Evolutionary conservation across 129 eudicot species (phyloP).

Genomic region (Rutidosis leptorrhynchoides): DNA sequence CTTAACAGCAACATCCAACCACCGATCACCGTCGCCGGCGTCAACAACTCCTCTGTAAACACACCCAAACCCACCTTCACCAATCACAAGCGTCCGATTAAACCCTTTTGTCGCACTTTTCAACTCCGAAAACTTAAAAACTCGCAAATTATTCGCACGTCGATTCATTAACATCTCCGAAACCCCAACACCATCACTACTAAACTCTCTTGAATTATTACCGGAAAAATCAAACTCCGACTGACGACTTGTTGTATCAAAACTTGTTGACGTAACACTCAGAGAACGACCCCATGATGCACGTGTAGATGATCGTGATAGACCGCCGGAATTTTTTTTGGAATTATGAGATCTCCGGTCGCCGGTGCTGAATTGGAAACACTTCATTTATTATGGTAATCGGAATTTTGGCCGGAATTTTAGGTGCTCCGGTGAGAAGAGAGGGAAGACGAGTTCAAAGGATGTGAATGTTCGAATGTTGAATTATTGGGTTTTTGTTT

Average conservation of each 20-base stretch:
- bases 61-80: slow-evolving; percentile 93
- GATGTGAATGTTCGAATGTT: slow-evolving; percentile 29
- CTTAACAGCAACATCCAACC: slow-evolving; percentile 74
- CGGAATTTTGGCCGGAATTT: slow-evolving; percentile 11
- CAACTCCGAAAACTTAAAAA: slow-evolving; percentile 60
- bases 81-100: slow-evolving; percentile 54
- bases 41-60: slow-evolving; percentile 61
- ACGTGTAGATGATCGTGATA: slow-evolving; percentile 48
- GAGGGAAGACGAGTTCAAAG: slow-evolving; percentile 34
- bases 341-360: slow-evolving; percentile 18
- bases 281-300: slow-evolving; percentile 79
- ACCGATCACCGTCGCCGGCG: slow-evolving; percentile 30
- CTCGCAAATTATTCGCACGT: slow-evolving; percentile 65
- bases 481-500: slow-evolving; percentile 3
- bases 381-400: slow-evolving; percentile 44
- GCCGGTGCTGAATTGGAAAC: slow-evolving; percentile 68
- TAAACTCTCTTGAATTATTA: slow-evolving; percentile 36
- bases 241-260: slow-evolving; percentile 47
- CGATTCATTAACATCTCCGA: slow-evolving; percentile 47
- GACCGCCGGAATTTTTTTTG: slow-evolving; percentile 32
- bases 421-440: background rate
- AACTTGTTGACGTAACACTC: slow-evolving; percentile 59
- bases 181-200: slow-evolving; percentile 38
- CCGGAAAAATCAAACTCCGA: slow-evolving; percentile 50
- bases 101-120: slow-evolving; percentile 74